These are phyloP conservation scores for Hypoxylon fragiforme DNA, from an alignment of 495 filamentous ascomycete genomes.

Conservation along the genomic window DNA sequence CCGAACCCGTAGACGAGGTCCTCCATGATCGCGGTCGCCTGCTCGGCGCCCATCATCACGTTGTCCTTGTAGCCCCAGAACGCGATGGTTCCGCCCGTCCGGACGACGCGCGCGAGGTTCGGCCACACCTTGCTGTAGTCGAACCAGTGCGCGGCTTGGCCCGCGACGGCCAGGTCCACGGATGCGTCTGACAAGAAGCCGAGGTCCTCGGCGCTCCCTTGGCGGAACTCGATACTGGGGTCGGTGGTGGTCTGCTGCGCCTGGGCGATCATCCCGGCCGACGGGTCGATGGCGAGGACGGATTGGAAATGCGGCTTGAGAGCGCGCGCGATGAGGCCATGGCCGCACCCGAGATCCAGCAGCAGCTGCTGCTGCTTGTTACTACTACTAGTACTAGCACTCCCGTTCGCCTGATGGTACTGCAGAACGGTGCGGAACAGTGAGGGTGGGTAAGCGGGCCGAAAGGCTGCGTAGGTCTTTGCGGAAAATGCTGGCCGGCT, in stretches of 20 bases:
- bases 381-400: slow-evolving; percentile 34
- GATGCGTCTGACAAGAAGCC: slow-evolving; percentile 49
- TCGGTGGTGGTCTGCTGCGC: slow-evolving; percentile 49
- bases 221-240: slow-evolving; percentile 49
- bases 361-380: too few relatives aligned
- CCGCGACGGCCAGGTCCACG: slow-evolving; percentile 61
- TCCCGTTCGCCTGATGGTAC: slow-evolving; percentile 54
- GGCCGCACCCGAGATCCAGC: slow-evolving; percentile 65
- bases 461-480: slow-evolving; percentile 61
- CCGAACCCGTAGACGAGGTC: slow-evolving; percentile 50
- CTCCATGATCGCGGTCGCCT: slow-evolving; percentile 52
- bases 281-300: slow-evolving; percentile 62
- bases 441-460: slow-evolving; percentile 61
- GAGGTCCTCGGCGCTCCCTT: slow-evolving; percentile 55
- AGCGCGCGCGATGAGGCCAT: slow-evolving; percentile 60
- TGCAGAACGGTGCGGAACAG: slow-evolving; percentile 59
- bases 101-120: slow-evolving; percentile 56
- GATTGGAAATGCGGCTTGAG: slow-evolving; percentile 53
- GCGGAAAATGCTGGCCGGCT: slow-evolving; percentile 55
- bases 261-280: slow-evolving; percentile 59
- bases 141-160: slow-evolving; percentile 70
- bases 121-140: slow-evolving; percentile 56
- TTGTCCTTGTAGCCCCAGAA: slow-evolving; percentile 68
- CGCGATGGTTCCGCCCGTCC: slow-evolving; percentile 58
- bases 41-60: slow-evolving; percentile 52